Base-by-base conservation (phyloP, 2,329 filamentous ascomycete species). In the Fusarium sp. region DNA sequence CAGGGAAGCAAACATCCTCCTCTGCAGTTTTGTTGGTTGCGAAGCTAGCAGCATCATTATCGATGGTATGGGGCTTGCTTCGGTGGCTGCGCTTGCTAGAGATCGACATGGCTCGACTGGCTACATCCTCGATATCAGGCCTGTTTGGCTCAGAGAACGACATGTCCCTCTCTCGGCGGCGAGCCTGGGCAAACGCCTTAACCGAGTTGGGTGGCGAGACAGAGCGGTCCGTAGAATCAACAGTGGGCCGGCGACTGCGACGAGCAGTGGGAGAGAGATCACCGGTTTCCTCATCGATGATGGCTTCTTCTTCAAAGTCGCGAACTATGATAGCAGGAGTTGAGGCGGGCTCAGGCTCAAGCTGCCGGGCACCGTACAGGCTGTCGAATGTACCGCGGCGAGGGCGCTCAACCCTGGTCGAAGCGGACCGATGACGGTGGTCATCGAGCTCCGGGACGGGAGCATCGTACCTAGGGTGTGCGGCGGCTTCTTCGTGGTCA, bases 131-230 rank as follows among this genome's bases (percentile, higher is more conserved):
- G 10, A 72, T 66, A 8, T 85, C 81, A 20, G 77, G 75, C 57
- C 77, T 78, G 61, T 77, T 78, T 57, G 79, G 76, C 67, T 86
- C 87, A 18, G 85, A 87, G 67, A 85, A 82, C 23, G 85, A 90
- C 76, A 85, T 77, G 63, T 90, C 93, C 42, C 94, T 92, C 77
- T 95, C 93, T 62, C 94, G 91, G 62, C 93, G 92, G 50, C 93
- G 91, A 57, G 93, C 93, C 75, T 96, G 93, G 20, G 96, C 96
- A 80, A 99, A 99, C 6, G 96, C 96, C 79, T 98, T 97, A 52
- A 99, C 94, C 0, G 96, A 99, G 79, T 98, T 99, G 10, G 96
- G 96, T 13, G 95, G 95, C 8, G 96, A 98, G 4, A 88, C 83
- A 2, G 93, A 93, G 57, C 93, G 87, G 47, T 88, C 86, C 24